phyloP scores from a whole-genome alignment of 345 rosid genomes.

The Lumnitzera littorea region DNA sequence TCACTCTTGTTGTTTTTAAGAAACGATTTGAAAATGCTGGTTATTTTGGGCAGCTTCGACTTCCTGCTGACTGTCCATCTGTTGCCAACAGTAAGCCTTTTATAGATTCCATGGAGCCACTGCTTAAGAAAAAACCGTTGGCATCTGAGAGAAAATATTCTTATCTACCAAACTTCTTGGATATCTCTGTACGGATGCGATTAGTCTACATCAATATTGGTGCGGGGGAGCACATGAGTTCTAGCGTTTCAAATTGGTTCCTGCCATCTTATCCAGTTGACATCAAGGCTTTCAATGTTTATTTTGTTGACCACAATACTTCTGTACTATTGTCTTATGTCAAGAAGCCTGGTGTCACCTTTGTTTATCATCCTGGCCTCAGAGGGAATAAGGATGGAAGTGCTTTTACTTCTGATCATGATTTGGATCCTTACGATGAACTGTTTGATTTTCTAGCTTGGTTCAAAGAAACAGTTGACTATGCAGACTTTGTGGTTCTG shows the following conservation, averaged over 20 bases:
- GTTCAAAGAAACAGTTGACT: conserved; percentile 65
- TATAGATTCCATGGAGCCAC: conserved; percentile 53
- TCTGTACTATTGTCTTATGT: conserved; percentile 64
- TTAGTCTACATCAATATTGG: conserved; percentile 67
- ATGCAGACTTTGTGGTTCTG: conserved; percentile 68
- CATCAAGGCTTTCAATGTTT: conserved; percentile 44
- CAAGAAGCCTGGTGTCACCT: conserved; percentile 60
- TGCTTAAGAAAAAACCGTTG: conserved; percentile 28
- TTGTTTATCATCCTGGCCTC: conserved; percentile 78
- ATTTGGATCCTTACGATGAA: conserved; percentile 46
- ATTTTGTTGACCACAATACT: conserved; percentile 74
- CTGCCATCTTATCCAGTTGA: conserved; percentile 62
- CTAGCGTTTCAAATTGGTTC: conserved; percentile 41
- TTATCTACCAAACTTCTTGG: conserved; percentile 58
- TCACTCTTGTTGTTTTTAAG: conserved; percentile 66
- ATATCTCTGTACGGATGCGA: conserved; percentile 39
- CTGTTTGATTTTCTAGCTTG: conserved; percentile 67
- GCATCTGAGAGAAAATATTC: conserved; percentile 34
- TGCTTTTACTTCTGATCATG: conserved; percentile 18
- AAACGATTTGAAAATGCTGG: conserved; percentile 30
- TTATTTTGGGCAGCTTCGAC: conserved; percentile 34
- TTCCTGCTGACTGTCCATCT: conserved; percentile 58
- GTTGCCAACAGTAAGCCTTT: conserved; percentile 33
- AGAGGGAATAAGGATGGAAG: conserved; percentile 22
- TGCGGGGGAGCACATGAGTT: conserved; percentile 48